Base-by-base conservation (phyloP, 352 stramenopile species). In the Aphanomyces astaci region DNA sequence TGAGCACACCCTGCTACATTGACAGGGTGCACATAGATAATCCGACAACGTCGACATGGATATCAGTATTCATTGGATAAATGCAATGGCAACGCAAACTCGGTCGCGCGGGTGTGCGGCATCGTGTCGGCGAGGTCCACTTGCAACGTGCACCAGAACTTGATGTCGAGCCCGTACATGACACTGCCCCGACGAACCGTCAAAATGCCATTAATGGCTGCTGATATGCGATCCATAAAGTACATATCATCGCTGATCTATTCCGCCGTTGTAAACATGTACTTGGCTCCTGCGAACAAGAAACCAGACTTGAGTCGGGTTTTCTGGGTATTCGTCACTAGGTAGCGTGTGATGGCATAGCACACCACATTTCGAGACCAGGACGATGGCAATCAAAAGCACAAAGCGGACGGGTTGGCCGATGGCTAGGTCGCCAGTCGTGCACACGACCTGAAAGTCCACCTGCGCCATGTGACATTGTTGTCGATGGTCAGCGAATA, bases 111-210 rank as follows among this genome's bases (percentile, higher is more conserved):
- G 17, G 28, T 31, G 10, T 43, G 25, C 19, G 55, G 31, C 9
- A 27, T 10, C 46, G 17, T 24, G 22, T 7, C 17, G 17, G 55
- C 9, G 17, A 31, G 25, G 36, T 19, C 17, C 5, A 45, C 39
- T 24, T 40, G 5, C 33, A 65, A 65, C 17, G 39, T 53, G 25
- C 62, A 32, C 62, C 62, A 68, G 10, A 60, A 31, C 24, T 68
- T 68, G 51, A 68, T 68, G 28, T 68, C 62, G 15, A 68, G 33
- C 5, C 17, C 30, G 43, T 60, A 59, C 28, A 68, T 33, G 13
- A 40, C n/a, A 11, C 17, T 22, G 43, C 43, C 39, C 7, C n/a
- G 5, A 25, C 36, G 56, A 10, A 60, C 10, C 19, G 62, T 68
- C 28, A 68, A 28, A 17, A 68, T 51, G 43, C 62, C 62, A 40